Evolutionary conservation across 257 asterid genomes (phyloP).

Genomic region (Primulina tabacum): DNA sequence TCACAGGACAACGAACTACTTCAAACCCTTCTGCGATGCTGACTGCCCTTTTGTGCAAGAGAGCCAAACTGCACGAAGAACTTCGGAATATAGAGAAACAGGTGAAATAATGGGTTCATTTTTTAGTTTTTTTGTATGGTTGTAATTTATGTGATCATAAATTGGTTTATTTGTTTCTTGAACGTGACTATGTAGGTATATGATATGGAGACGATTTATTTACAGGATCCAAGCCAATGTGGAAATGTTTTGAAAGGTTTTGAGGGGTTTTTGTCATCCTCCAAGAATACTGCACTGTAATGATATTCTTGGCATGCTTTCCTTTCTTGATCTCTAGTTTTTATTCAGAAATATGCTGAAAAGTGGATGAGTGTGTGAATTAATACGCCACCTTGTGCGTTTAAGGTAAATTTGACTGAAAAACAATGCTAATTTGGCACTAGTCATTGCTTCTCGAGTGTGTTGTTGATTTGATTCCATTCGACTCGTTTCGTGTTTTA

Average conservation of each 20-base stretch:
- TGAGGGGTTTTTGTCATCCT: constrained; percentile 92
- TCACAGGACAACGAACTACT: constrained; percentile 64
- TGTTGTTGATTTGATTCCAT: background rate
- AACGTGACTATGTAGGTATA: constrained; percentile 51
- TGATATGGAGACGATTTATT: constrained; percentile 95
- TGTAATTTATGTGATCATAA: constrained; percentile 4
- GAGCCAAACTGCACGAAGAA: constrained; percentile 89
- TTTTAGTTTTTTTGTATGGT: constrained; percentile 4
- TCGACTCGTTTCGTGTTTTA: background rate
- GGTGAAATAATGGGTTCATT: constrained; percentile 33
- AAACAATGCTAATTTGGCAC: constrained; percentile 1
- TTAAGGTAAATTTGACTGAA: background rate
- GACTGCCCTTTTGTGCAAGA: constrained; percentile 60
- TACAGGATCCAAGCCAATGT: constrained; percentile 99
- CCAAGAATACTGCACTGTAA: constrained; percentile 94
- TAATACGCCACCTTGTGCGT: background rate
- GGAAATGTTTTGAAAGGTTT: constrained; percentile 99
- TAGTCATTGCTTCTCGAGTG: background rate
- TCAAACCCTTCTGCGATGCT: constrained; percentile 76
- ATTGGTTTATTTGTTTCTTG: constrained; percentile 11
- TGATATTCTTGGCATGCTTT: background rate
- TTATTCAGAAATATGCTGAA: background rate
- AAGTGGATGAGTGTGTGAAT: background rate
- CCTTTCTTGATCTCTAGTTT: background rate
- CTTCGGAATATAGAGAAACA: constrained; percentile 85